phyloP scores from a whole-genome alignment of 495 filamentous ascomycete species.

The Neurospora sp. region DNA sequence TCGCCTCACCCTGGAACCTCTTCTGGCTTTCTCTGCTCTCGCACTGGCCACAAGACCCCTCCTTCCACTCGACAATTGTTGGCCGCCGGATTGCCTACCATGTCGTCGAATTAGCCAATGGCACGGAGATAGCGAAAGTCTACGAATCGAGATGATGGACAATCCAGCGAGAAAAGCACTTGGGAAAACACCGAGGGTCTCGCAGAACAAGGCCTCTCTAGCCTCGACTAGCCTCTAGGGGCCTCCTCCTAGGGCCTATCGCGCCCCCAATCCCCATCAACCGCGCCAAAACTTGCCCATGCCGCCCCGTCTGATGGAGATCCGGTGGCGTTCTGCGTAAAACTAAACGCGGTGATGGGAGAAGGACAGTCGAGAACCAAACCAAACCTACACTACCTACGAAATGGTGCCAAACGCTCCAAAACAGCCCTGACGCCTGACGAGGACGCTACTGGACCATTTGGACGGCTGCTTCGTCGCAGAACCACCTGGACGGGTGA shows the following conservation, averaged over 20 bases:
- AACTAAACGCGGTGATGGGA: not conserved
- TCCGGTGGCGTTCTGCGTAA: not conserved
- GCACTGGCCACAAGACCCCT: not conserved
- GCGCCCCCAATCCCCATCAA: not conserved
- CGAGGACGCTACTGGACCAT: not conserved
- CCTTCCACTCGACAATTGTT: not conserved
- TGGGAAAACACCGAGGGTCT: not conserved
- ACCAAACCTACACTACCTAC: not conserved
- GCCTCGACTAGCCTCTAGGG: not conserved
- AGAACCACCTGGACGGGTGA: not conserved
- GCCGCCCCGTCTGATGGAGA: not conserved
- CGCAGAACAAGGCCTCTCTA: not conserved
- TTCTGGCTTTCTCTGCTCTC: not conserved
- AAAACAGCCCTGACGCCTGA: not conserved
- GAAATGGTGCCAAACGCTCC: not conserved
- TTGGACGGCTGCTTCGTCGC: not conserved
- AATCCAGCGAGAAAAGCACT: not conserved
- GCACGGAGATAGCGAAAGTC: not conserved
- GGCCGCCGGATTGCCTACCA: not conserved
- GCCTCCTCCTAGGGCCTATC: not conserved
- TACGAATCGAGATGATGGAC: not conserved
- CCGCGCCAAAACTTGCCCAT: not conserved
- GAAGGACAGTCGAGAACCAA: not conserved
- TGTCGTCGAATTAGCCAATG: not conserved
- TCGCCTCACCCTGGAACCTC: not conserved